Conservation (phyloP, 2,329 filamentous ascomycete genomes). For the Emergomyces pasteurianus region DNA sequence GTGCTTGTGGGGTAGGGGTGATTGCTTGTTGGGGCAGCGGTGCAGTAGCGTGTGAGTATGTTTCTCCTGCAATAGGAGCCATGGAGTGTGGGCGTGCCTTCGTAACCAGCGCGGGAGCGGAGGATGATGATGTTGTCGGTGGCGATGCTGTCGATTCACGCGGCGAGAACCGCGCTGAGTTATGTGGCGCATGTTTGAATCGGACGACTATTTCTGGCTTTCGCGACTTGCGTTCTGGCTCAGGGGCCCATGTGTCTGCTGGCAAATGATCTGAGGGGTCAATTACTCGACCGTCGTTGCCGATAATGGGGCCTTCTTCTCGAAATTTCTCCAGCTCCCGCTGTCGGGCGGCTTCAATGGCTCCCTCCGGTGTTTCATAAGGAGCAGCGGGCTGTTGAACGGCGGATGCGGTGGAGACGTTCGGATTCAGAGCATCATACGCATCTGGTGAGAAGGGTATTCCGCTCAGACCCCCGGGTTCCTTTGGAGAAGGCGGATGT, state of each 20-base stretch:
- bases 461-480: constrained; percentile 30
- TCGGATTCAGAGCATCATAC: constrained; percentile 48
- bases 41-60: constrained; percentile 16
- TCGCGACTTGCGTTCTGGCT: constrained; percentile 47
- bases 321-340: constrained; percentile 27
- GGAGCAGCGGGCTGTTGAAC: constrained; percentile 22
- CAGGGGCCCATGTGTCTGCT: constrained; percentile 53
- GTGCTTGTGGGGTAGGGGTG: constrained; percentile 12
- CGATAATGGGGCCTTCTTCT: constrained; percentile 47
- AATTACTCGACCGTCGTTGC: constrained; percentile 51
- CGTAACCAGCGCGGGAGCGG: constrained; percentile 1
- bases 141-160: constrained; percentile 9
- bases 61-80: constrained; percentile 10
- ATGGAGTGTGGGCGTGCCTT: constrained; percentile 16
- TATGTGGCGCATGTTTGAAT: constrained; percentile 29
- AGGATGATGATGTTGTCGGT: constrained; percentile 4
- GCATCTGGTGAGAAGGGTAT: constrained; percentile 51
- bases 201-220: constrained; percentile 38
- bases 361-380: constrained; percentile 28
- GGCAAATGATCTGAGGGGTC: constrained; percentile 56
- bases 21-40: constrained; percentile 14
- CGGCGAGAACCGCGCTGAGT: background rate
- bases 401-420: constrained; percentile 22
- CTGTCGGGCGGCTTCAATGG: constrained; percentile 27
- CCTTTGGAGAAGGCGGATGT: constrained; percentile 29